A percentile compares a stretch with the other conserved stretches of the same genome.
Evolutionary conservation across 768 basidiomycete genomes (phyloP).

Genomic region (Imleria badia): DNA sequence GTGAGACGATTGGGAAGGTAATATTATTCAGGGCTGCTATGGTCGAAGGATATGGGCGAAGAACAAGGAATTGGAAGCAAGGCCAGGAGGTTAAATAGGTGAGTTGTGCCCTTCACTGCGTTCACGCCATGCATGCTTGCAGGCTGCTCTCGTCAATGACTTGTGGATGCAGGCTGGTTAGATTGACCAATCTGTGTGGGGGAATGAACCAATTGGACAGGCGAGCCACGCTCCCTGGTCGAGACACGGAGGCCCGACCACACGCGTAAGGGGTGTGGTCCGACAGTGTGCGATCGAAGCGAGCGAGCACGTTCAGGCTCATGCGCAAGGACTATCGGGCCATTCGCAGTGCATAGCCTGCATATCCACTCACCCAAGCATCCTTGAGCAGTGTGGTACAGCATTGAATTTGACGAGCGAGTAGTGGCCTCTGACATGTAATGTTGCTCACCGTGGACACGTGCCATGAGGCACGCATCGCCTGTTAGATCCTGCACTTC

Average conservation of each 20-base stretch:
- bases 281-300: slow-evolving; percentile 18
- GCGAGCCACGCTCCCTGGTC: slow-evolving; percentile 26
- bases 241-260: slow-evolving; percentile 23
- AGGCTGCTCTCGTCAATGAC: slow-evolving; percentile 27
- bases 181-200: slow-evolving; percentile 23
- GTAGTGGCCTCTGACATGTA: not conserved
- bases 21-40: slow-evolving; percentile 27
- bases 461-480: slow-evolving; percentile 24
- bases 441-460: slow-evolving; percentile 15
- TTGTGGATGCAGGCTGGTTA: slow-evolving; percentile 33
- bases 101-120: slow-evolving; percentile 43
- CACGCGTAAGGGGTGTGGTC: slow-evolving; percentile 30
- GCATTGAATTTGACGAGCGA: slow-evolving; percentile 7
- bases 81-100: slow-evolving; percentile 27
- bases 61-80: slow-evolving; percentile 40
- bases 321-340: slow-evolving; percentile 6
- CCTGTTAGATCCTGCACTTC: slow-evolving; percentile 22
- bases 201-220: slow-evolving; percentile 21
- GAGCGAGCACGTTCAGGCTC: slow-evolving; percentile 2
- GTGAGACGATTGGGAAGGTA: slow-evolving; percentile 34
- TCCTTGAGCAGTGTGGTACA: slow-evolving; percentile 11
- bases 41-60: slow-evolving; percentile 36
- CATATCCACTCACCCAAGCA: slow-evolving; percentile 16
- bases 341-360: slow-evolving; percentile 12
- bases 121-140: slow-evolving; percentile 42